phyloP scores from a whole-genome alignment of 768 basidiomycete genomes.

The Lactifluus hygrophoroides region DNA sequence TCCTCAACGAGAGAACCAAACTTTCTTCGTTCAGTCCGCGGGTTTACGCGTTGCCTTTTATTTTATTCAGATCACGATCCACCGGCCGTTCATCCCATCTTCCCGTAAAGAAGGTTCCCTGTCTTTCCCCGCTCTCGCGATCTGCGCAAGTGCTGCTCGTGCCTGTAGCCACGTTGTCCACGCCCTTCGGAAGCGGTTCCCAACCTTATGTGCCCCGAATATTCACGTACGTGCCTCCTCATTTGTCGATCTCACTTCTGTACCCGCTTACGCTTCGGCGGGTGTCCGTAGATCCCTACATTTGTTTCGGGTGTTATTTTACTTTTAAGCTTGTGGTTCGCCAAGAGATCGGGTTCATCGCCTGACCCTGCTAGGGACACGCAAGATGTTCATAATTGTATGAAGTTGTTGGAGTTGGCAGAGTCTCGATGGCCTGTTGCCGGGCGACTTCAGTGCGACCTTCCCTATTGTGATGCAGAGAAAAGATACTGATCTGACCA shows the following conservation, averaged over 20 bases:
- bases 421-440: constrained; percentile 19
- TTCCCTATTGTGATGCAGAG: not conserved
- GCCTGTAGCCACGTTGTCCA: constrained; percentile 39
- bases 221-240: constrained; percentile 2
- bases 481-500: not conserved
- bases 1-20: constrained; percentile 30
- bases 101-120: constrained; percentile 26
- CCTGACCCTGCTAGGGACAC: constrained; percentile 38
- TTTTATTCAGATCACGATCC: constrained; percentile 37
- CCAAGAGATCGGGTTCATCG: constrained; percentile 34
- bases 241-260: not conserved
- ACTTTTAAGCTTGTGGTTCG: constrained; percentile 49
- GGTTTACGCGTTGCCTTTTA: constrained; percentile 35
- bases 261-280: constrained; percentile 5
- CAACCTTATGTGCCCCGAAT: constrained; percentile 16
- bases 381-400: constrained; percentile 44
- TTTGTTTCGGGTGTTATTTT: constrained; percentile 46
- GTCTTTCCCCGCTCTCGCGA: constrained; percentile 41
- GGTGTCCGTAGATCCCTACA: constrained; percentile 25
- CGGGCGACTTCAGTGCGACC: constrained; percentile 14
- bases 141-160: constrained; percentile 45
- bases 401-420: constrained; percentile 24
- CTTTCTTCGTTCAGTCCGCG: constrained; percentile 34
- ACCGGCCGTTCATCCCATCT: constrained; percentile 42
- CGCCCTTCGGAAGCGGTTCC: constrained; percentile 22